A percentile compares a stretch with the other conserved stretches of the same genome.
These are phyloP conservation scores for Buddleja alternifolia DNA, from an alignment of 257 asterid genomes.

Conservation along the genomic window DNA sequence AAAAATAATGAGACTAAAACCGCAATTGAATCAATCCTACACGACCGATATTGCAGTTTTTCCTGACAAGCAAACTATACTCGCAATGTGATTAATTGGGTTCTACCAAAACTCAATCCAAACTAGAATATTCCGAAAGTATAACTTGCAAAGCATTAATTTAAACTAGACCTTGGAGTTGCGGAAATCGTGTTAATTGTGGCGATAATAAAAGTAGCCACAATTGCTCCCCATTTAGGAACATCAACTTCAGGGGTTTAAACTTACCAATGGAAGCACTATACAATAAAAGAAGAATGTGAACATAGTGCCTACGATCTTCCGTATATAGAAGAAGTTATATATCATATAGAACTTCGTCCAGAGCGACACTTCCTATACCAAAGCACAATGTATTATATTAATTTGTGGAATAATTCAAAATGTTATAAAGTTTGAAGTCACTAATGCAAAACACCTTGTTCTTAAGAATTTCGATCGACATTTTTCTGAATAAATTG, in stretches of 20 bases:
- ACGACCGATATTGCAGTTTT: no score
- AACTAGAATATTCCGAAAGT: background rate
- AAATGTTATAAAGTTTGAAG: background rate
- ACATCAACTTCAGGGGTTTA: constrained; percentile 69
- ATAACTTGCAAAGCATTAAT: background rate
- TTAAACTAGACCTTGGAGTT: constrained; percentile 64
- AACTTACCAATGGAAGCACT: constrained; percentile 62
- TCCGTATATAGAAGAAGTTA: constrained; percentile 78
- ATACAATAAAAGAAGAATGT: constrained; percentile 72
- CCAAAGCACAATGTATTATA: background rate
- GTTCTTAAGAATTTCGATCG: constrained; percentile 56
- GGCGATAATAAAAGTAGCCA: constrained; percentile 52
- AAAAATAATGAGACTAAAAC: no score
- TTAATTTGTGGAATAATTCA: background rate
- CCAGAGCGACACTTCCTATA: constrained; percentile 65
- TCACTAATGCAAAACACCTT: constrained; percentile 39
- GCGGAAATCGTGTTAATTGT: constrained; percentile 61
- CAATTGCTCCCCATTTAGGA: constrained; percentile 72
- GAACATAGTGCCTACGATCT: constrained; percentile 64
- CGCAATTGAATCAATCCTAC: no score
- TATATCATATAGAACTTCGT: constrained; percentile 71
- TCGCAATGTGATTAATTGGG: no score
- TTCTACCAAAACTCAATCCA: no score
- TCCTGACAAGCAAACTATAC: no score
- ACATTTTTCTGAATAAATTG: constrained; percentile 70